A percentile compares a stretch with the other conserved stretches of the same genome.
Conservation (phyloP, 345 rosid genomes). For the Gynandropsis gynandra region DNA sequence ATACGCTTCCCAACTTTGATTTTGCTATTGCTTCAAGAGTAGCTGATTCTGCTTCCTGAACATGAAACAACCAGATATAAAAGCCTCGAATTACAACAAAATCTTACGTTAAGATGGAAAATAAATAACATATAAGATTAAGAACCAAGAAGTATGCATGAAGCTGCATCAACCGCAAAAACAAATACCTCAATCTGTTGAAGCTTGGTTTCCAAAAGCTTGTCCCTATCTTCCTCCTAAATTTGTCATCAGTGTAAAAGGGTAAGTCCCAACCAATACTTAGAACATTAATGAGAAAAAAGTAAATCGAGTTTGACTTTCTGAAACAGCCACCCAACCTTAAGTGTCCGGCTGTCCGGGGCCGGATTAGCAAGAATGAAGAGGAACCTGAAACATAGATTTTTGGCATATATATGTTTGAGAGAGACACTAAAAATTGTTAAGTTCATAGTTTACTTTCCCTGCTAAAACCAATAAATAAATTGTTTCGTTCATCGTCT, state of each 20-base stretch:
- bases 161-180: constrained; percentile 11
- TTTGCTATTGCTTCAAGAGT: constrained; percentile 78
- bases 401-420: neutral
- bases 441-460: constrained; percentile 4
- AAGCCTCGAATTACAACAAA: constrained; percentile 17
- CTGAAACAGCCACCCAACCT: constrained; percentile 36
- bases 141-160: constrained; percentile 13
- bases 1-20: constrained; percentile 83
- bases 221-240: constrained; percentile 80
- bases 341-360: constrained; percentile 49
- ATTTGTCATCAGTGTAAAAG: constrained; percentile 15
- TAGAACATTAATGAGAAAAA: constrained; percentile 14
- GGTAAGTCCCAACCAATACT: constrained; percentile 14
- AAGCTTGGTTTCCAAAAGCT: constrained; percentile 81
- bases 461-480: neutral
- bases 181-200: constrained; percentile 80
- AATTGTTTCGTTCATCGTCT: no score
- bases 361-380: constrained; percentile 85
- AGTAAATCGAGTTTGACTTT: constrained; percentile 3
- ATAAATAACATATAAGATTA: constrained; percentile 1
- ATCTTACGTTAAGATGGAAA: constrained; percentile 14
- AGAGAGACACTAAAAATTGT: neutral
- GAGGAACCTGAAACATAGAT: constrained; percentile 58
- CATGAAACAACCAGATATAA: constrained; percentile 14
- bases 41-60: constrained; percentile 89